These are phyloP conservation scores for Solanum habrochaites DNA, from an alignment of 257 asterid genomes.

Conservation along the genomic window DNA sequence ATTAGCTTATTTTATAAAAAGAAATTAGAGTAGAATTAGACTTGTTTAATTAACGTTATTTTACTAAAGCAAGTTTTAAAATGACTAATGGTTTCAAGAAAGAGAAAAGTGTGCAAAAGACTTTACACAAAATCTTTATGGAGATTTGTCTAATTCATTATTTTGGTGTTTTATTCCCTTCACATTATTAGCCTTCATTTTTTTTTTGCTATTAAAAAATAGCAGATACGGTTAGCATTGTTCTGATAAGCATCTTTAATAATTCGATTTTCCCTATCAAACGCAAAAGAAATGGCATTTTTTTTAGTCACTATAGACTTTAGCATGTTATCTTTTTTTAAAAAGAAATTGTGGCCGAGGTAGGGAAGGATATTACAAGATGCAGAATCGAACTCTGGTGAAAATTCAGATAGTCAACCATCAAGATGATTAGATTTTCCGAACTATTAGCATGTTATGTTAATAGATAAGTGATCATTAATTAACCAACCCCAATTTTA, in stretches of 20 bases:
- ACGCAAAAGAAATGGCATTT: neutral
- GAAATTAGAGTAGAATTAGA: neutral
- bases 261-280: neutral
- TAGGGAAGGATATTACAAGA: neutral
- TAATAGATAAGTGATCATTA: neutral
- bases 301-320: neutral
- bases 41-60: neutral
- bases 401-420: neutral
- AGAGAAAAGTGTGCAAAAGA: neutral
- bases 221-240: neutral
- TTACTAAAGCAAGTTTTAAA: neutral
- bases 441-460: too few species aligned
- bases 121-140: neutral
- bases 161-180: neutral
- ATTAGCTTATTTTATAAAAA: neutral
- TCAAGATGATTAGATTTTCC: too few species aligned
- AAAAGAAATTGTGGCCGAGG: too few species aligned
- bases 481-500: neutral
- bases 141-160: neutral
- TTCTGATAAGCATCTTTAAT: neutral
- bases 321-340: neutral
- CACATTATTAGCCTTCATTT: neutral
- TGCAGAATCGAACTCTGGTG: neutral
- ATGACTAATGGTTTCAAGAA: neutral
- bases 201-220: neutral